Conservation (phyloP, 371 early-diverging fungal genomes). For the Polyrhizophydium stewartii region DNA sequence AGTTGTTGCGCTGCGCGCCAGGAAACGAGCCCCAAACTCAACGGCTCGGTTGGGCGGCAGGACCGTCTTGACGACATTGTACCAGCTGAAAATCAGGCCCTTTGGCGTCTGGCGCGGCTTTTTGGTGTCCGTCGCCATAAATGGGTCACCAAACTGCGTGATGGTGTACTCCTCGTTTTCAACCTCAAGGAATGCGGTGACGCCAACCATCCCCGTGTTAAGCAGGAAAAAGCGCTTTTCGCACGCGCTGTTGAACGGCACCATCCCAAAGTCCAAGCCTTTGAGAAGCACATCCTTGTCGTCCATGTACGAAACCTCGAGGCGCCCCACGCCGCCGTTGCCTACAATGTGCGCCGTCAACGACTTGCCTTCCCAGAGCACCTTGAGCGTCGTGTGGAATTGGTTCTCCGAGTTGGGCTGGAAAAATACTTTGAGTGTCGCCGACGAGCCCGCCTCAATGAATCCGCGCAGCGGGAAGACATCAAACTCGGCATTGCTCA, state of each 20-base stretch:
- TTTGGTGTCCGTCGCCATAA: constrained; percentile 9
- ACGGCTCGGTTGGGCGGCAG: constrained; percentile 32
- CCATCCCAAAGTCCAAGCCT: constrained; percentile 54
- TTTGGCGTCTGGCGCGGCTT: constrained; percentile 17
- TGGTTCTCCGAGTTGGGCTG: constrained; percentile 40
- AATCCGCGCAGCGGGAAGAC: constrained; percentile 48
- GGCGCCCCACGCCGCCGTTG: constrained; percentile 46
- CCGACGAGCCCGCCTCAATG: constrained; percentile 31
- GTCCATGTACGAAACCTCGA: constrained; percentile 39
- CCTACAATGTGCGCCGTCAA: constrained; percentile 32
- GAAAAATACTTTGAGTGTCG: constrained; percentile 37
- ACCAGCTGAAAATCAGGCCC: constrained; percentile 37
- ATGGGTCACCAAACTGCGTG: constrained; percentile 39
- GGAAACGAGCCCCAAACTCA: constrained; percentile 38
- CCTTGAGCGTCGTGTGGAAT: constrained; percentile 34
- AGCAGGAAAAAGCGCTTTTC: constrained; percentile 46
- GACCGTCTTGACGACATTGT: constrained; percentile 12
- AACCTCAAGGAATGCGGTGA: constrained; percentile 27
- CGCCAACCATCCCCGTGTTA: constrained; percentile 48
- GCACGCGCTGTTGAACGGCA: constrained; percentile 44
- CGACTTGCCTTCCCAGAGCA: constrained; percentile 49
- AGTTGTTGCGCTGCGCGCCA: constrained; percentile 31
- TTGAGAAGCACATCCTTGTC: constrained; percentile 29
- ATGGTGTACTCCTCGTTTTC: constrained; percentile 46
- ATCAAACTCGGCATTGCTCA: constrained; percentile 41